Evolutionary conservation across 1,284 basidiomycete genomes (phyloP).

Genomic region (Leccinum glutinopallens): DNA sequence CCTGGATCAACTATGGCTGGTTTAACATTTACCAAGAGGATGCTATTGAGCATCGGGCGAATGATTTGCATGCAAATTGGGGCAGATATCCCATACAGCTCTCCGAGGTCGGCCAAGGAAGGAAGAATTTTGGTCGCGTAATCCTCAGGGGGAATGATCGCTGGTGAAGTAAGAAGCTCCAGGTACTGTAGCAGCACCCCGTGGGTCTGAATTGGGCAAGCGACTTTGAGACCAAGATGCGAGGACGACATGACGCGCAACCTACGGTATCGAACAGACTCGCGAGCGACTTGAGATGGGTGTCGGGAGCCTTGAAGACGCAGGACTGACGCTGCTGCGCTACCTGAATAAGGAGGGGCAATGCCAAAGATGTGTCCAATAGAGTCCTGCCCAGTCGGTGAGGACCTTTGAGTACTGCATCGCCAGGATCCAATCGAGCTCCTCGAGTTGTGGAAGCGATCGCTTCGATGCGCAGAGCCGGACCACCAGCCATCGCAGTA

Average conservation of each 20-base stretch:
- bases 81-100: slow-evolving; percentile 75
- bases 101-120: slow-evolving; percentile 68
- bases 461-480: slow-evolving; percentile 83
- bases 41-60: slow-evolving; percentile 74
- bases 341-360: slow-evolving; percentile 86
- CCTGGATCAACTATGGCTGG: neutral
- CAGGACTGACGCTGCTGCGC: slow-evolving; percentile 86
- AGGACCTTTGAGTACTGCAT: slow-evolving; percentile 61
- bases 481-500: slow-evolving; percentile 87
- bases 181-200: slow-evolving; percentile 77
- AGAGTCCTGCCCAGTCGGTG: slow-evolving; percentile 71
- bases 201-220: slow-evolving; percentile 56
- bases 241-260: slow-evolving; percentile 33
- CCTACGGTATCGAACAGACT: slow-evolving; percentile 83
- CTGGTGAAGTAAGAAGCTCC: slow-evolving; percentile 68
- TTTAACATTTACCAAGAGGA: slow-evolving; percentile 55
- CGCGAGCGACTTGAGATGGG: slow-evolving; percentile 84
- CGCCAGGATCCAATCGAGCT: slow-evolving; percentile 64
- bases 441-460: slow-evolving; percentile 74
- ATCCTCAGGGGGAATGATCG: slow-evolving; percentile 59
- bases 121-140: slow-evolving; percentile 72
- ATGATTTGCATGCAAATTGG: slow-evolving; percentile 91
- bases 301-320: slow-evolving; percentile 69
- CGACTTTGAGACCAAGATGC: slow-evolving; percentile 22
- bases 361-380: slow-evolving; percentile 70